phyloP scores from a whole-genome alignment of 2,329 filamentous ascomycete genomes.

The Phaeoacremonium minimum region DNA sequence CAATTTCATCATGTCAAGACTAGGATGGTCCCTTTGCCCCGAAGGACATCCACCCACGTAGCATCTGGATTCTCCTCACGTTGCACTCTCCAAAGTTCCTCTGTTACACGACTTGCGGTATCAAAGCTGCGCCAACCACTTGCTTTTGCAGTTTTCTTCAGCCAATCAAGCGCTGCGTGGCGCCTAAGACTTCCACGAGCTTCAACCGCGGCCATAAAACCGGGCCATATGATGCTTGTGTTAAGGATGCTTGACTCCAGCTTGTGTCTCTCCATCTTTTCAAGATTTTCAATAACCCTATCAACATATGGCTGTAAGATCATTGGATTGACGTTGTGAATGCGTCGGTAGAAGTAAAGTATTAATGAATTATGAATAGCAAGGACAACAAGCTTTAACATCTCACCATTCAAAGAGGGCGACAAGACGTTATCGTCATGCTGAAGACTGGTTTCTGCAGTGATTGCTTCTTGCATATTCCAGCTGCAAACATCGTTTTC shows the following conservation, averaged over 20 bases:
- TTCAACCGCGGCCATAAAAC: background rate
- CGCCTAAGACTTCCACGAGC: background rate
- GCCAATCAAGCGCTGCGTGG: background rate
- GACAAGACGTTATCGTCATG: background rate
- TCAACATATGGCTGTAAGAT: background rate
- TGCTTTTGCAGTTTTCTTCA: background rate
- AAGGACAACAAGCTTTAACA: background rate
- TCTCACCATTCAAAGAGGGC: background rate
- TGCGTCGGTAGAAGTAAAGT: background rate
- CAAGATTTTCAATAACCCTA: background rate
- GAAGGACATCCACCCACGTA: background rate
- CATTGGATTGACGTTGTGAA: background rate
- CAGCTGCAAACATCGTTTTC: background rate
- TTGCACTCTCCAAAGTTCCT: background rate
- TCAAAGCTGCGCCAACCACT: background rate
- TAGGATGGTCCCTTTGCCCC: background rate
- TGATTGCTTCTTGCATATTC: background rate
- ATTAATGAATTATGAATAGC: background rate
- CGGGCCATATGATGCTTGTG: background rate
- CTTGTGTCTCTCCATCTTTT: background rate
- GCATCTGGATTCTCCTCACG: background rate
- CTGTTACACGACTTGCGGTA: background rate
- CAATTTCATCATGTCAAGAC: background rate
- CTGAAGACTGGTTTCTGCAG: background rate
- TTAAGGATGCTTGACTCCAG: background rate